A percentile compares a stretch with the other conserved stretches of the same genome.
Conservation (phyloP, 1,284 basidiomycete genomes). For the Neotropicomus parvogracilis region DNA sequence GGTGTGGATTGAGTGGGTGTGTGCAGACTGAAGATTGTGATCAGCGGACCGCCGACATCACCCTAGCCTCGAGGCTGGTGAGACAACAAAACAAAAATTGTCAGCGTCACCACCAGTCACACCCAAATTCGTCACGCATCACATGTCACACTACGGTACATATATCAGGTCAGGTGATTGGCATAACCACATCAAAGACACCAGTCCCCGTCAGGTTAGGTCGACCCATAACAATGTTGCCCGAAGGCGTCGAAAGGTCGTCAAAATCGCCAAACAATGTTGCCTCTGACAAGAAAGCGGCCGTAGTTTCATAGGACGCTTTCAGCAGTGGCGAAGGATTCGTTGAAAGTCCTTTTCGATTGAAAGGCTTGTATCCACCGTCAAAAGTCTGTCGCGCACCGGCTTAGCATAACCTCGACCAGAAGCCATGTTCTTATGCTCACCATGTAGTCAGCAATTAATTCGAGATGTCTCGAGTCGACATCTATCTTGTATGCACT, state of each 20-base stretch:
- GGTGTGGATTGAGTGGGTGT: neutral
- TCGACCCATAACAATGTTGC: conserved; percentile 88
- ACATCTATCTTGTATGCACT: conserved; percentile 98
- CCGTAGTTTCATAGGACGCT: conserved; percentile 97
- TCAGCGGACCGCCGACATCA: conserved; percentile 30
- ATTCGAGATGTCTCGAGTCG: conserved; percentile 89
- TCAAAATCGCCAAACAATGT: conserved; percentile 95
- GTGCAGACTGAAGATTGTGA: conserved; percentile 17
- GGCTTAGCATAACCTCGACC: conserved; percentile 5
- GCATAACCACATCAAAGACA: conserved; percentile 78
- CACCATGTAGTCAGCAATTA: conserved; percentile 99
- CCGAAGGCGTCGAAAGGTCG: conserved; percentile 83
- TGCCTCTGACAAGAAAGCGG: conserved; percentile 92
- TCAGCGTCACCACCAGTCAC: conserved; percentile 9
- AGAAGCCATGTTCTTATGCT: conserved; percentile 23
- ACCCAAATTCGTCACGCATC: conserved; percentile 4
- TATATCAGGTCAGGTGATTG: conserved; percentile 31
- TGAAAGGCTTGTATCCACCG: conserved; percentile 97
- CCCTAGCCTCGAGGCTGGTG: conserved; percentile 23
- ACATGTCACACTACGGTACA: neutral
- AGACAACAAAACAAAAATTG: conserved; percentile 24
- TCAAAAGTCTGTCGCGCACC: conserved; percentile 76
- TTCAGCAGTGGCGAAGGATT: conserved; percentile 93
- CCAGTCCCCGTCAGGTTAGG: conserved; percentile 85
- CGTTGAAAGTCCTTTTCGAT: conserved; percentile 89